Evolutionary conservation across 2,329 filamentous ascomycete genomes (phyloP).

Genomic region (Thelonectria discophora): DNA sequence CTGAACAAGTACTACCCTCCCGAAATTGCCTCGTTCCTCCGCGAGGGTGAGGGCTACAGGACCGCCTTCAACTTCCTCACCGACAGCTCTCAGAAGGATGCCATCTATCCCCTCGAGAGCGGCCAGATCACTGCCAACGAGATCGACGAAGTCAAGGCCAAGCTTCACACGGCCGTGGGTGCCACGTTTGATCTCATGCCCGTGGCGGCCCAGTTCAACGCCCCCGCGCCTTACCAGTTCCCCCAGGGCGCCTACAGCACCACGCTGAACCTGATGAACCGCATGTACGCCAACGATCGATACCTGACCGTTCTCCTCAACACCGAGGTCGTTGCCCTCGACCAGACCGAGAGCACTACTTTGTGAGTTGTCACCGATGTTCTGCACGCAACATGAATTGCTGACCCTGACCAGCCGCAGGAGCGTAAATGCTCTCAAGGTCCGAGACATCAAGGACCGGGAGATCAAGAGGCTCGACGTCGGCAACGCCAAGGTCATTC

Average conservation of each 20-base stretch:
- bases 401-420: constrained; percentile 1
- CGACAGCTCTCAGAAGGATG: constrained; percentile 17
- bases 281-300: constrained; percentile 34
- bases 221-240: constrained; percentile 30
- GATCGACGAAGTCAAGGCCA: constrained; percentile 11
- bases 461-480: constrained; percentile 22
- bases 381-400: rapidly evolving
- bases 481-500: constrained; percentile 28
- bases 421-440: constrained; percentile 22
- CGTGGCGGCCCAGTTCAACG: constrained; percentile 30
- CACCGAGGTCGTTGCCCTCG: constrained; percentile 28
- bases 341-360: not conserved
- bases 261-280: constrained; percentile 28
- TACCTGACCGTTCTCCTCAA: constrained; percentile 27
- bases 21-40: constrained; percentile 6
- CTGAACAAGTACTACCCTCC: constrained; percentile 2
- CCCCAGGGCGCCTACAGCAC: constrained; percentile 32
- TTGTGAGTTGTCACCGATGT: constrained; percentile 14
- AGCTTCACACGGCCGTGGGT: constrained; percentile 10
- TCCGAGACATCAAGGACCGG: constrained; percentile 18
- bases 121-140: constrained; percentile 21
- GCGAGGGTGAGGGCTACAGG: not conserved
- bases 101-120: constrained; percentile 17
- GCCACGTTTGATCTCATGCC: constrained; percentile 28
- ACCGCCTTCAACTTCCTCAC: constrained; percentile 19